Evolutionary conservation across 208 protist species (phyloP), one percentile per base, ranked within the genome.

Genomic region (Herpetomonas samuelpessoai): DNA sequence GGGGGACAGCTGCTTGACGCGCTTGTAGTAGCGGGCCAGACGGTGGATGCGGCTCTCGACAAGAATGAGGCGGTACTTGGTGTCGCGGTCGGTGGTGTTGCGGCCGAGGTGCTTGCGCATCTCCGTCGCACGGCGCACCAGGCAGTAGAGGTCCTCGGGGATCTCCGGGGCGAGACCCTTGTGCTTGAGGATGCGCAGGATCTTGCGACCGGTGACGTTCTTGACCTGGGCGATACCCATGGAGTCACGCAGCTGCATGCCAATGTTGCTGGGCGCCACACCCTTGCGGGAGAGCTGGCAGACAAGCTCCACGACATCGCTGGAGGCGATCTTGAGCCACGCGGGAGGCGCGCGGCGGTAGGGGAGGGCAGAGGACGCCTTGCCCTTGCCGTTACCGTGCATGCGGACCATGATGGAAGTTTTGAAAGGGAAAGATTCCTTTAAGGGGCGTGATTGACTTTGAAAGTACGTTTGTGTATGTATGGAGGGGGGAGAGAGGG

Each of bases 1-100:
- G 64, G 83, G 65, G 49, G 79, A 76, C 57, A 86, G 80, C 69
- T 96, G 86, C 84, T 90, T 92, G 71, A 96, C 89, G 68, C 88
- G 88, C 86, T 95, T 93, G 98, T 99, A 99, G 94, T 99, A 99
- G 78, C 99, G 97, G 55, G 98, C 89, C 9, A 99, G 81, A 69
- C 99, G 94, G 91, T 99, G 99, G 72, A 99, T 99, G 73, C 98
- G 92, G 50, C 95, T 98, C 96, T 99, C 99, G 65, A 99, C 97
- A 25, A 99, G 95, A 93, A 99, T 99, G 45, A 99, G 95, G 72
- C 98, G 95, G 97, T 99, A 99, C 96, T 99, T 99, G 75, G 95
- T 87, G 76, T 99, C 97, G 61, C 91, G 96, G 87, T 99, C 99
- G 68, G 98, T 99, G 38, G 91, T 88, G 91, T 98, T 89, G 62